Evolutionary conservation across 1,284 basidiomycete genomes (phyloP), one percentile per base, ranked within the genome.

Genomic region (Papiliotrema nemorosa): DNA sequence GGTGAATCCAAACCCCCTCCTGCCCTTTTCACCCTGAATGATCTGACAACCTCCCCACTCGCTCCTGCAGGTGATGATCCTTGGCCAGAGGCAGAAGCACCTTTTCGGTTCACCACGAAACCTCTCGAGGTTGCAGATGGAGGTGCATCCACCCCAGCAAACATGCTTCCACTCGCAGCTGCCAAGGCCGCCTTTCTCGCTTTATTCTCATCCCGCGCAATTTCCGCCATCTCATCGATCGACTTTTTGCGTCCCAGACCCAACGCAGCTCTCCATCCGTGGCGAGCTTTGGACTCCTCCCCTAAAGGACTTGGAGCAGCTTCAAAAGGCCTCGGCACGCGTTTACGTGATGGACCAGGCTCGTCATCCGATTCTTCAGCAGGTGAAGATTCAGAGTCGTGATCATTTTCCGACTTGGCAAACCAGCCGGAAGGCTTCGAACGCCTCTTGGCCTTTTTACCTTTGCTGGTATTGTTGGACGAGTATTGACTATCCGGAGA

Each of bases 111-210:
- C 0, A 67, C 63, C n/a, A 56, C 52, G 40, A 67, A 67, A 5
- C 53, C 55, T 33, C 58, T 58, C 38, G 58, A 57, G 9, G 44
- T 40, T 22, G 44, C 24, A n/a, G n/a, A n/a, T 40, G 27, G 38
- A 20, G 64, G 60, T 5, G 60, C 55, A 10, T 60, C 60, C 1
- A 73, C 64, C 47, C 71, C 71, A 6, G 63, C 66, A 24, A 73
- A 63, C 36, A 69, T 43, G 9, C 66, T 66, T 22, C 67, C 71
- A 27, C 54, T 59, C 51, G 69, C 64, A 41, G 63, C 63, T 14
- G 68, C 66, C 25, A 67, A 50, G 3, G 60, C 66, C 1, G 63
- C 66, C 50, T 73, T 72, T 48, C 71, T 60, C 27, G 69, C 71
- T 43, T 61, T 61, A 40, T 69, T 70, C 53, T 72, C 71, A 47